Percentiles rank a stretch among this genome's conserved stretches.
Evolutionary conservation across 73 alveolate genomes (phyloP).

Genomic region (Uronychia setigera): DNA sequence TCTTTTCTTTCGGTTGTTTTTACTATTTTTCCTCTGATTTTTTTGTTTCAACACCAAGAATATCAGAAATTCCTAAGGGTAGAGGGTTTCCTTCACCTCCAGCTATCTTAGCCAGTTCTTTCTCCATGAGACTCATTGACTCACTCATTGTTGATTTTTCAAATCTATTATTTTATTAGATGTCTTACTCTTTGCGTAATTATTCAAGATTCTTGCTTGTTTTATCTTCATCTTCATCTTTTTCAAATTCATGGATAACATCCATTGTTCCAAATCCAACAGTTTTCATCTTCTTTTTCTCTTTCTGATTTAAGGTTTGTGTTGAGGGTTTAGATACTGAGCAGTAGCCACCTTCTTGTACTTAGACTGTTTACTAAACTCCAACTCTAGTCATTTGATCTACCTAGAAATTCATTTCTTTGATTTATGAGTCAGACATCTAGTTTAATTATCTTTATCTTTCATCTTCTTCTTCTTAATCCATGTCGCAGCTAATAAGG

Average conservation of each 20-base stretch:
- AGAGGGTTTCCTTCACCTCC: not conserved
- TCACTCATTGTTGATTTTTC: not conserved
- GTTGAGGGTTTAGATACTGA: not conserved
- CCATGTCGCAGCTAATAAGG: not conserved
- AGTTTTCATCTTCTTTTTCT: not conserved
- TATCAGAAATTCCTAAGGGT: too few species aligned
- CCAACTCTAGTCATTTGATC: not conserved
- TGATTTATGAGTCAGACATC: not conserved
- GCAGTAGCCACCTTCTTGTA: too few species aligned
- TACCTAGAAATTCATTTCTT: not conserved
- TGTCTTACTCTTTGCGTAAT: too few species aligned
- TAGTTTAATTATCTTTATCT: not conserved
- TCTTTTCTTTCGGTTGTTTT: not conserved
- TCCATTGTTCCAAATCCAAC: not conserved
- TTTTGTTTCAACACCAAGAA: too few species aligned
- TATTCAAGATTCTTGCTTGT: not conserved
- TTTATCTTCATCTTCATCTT: not conserved
- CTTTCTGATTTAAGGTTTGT: not conserved
- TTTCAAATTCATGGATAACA: not conserved
- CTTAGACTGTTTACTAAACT: not conserved
- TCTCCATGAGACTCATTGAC: slow-evolving; percentile 19
- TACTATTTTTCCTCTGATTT: slow-evolving; percentile 6
- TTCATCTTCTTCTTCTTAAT: not conserved
- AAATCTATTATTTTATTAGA: not conserved
- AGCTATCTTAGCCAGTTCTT: not conserved